Base-by-base conservation (phyloP, 1,139 yeast species). In the Sugiyamaella pinicola region DNA sequence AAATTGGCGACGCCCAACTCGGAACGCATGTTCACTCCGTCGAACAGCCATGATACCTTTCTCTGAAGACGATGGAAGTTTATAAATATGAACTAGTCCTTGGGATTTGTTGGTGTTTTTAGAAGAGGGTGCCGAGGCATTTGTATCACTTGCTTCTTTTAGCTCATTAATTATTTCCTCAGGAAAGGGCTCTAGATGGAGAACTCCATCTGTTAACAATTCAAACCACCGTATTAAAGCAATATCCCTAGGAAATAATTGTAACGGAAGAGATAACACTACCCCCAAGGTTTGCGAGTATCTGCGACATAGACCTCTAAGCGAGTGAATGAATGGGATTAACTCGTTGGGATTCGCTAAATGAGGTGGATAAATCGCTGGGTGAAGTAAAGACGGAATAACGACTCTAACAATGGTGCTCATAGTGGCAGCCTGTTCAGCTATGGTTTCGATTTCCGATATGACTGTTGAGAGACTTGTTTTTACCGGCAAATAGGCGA, bases 151-250 rank as follows among this genome's bases (percentile, higher is more conserved):
- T 19, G 49, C 47, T 60, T 85, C 76, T 53, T 84, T 74, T 54
- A 79, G 82, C 40, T 78, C 72, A 26, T 40, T 47, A 13, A 47
- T 21, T 80, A 85, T 81, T 54, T 82, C 88, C 57, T 87, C 91
- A 58, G 84, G 85, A 69, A 91, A 88, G 2, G 98, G 96, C 59
- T 85, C 89, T 52, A 93, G 72, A 55, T 85, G 85, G 17, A 93
- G 67, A 3, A 87, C 84, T 0, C 86, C 78, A 64, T 91, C 97
- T 53, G 79, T 74, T 15, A 87, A 63, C 28, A 69, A 70, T 64
- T 88, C 96, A 19, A 87, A 62, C 55, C 78, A 74, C 3, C 76
- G 74, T 1, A 81, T 72, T 15, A 85, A 56, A 4, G 80, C 71
- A 0, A 75, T 64, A 4, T 74, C 74, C 41, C 87, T 76, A 1